Base-by-base conservation (phyloP, 257 asterid species). In the Solanum boliviense region DNA sequence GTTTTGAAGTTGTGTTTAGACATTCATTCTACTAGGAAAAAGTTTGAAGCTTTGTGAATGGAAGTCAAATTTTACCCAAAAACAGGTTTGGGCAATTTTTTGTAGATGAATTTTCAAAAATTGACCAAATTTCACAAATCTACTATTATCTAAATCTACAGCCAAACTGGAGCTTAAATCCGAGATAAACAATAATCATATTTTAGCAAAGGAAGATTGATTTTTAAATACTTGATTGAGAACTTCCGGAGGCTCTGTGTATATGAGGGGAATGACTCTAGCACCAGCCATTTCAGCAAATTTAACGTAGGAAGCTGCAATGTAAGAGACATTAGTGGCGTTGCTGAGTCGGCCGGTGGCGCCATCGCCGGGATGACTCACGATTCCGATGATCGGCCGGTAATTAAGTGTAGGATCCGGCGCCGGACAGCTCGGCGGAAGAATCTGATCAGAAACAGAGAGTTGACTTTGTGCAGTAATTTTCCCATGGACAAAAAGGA, bases 301-400 rank as follows among this genome's bases (percentile, higher is more conserved):
- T 91, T 96, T 96, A 29, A 95, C 99, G 89, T 95, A 95, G 20
- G 99, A 96, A 21, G 98, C 99, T 6, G 98, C 99, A 44, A 96
- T 95, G 29, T 95, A 95, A 58, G 99, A 95, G 46, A 93, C 94
- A 87, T 93, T 85, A 2, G 97, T 91, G 5, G 91, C 95, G 87
- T 95, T 94, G 72, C 86, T 94, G 73, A 95, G 95, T 36, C 95
- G 91, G n/a, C 99, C 98, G 68, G 98, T 94, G 67, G 98, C 98
- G 7, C 99, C 99, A 60, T 96, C 98, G 11, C 98, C 98, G 7
- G 99, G 99, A 90, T 96, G 99, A 76, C 94, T 93, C 16, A 94
- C 79, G 52, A 96, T 94, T 56, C 99, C 99, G 83, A 95, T 94
- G n/a, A 94, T 94, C 27, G 98, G 99, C 4, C 96, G 94, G 90